Evolutionary conservation across 192 early-diverging fungal genomes (phyloP), one percentile per base, ranked within the genome.

Genomic region (Entomortierella beljakovae): DNA sequence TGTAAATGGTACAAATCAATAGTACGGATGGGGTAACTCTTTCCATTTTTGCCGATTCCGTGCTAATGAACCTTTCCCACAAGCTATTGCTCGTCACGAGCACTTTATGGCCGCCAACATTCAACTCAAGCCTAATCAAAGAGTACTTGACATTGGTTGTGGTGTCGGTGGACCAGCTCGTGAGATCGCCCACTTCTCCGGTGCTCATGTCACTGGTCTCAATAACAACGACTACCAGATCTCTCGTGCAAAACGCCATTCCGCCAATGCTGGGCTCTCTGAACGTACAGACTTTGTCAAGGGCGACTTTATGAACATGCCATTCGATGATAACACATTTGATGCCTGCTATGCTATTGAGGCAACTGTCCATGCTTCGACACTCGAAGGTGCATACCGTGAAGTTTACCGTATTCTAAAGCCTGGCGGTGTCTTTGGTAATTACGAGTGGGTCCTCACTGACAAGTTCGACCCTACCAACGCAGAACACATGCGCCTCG

Each of bases 171-270:
- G 97, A 4, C 97, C 97, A 18, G 88, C 94, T n/a, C 92, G 97
- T 56, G 96, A 98, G 65, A 95, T 97, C 72, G 88, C 91, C 55
- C 88, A 92, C 62, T 94, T 98, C 64, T 90, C 92, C n/a, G 96
- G 94, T 20, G 93, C 95, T 32, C 89, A 92, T 60, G 87, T 98
- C 54, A 93, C 92, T 4, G 96, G 97, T n/a, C 80, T 98, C 35
- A 98, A 98, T 85, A 98, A 98, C 89, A 98, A 98, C 81, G 91
- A 93, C 43, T 77, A 98, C 71, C 97, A 98, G 83, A 91, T 98
- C 63, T 75, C 91, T 43, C 88, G 95, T 18, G 94, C 92, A 48
- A 79, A 77, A 28, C 86, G 90, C 48, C 93, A 96, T 61, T 91
- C 94, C 40, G 81, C 82, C 58, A 89, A 88, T 72, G 75, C 82